These are phyloP conservation scores for Cydonia oblonga DNA, from an alignment of 331 rosid genomes.

Conservation along the genomic window DNA sequence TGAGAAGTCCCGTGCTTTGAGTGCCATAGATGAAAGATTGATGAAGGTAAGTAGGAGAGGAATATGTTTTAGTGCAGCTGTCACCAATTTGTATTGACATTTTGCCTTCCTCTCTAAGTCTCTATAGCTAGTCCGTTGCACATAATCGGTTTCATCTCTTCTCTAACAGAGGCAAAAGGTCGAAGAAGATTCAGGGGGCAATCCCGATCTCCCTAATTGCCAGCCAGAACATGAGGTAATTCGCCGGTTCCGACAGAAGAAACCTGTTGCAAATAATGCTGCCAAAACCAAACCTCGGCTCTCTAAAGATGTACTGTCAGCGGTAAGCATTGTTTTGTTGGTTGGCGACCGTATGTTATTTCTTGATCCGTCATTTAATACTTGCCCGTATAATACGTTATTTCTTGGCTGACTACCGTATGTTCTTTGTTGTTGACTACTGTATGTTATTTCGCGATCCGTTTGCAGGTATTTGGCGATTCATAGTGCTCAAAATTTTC, in stretches of 20 bases:
- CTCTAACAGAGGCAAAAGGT: conserved; percentile 61
- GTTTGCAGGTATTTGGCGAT: conserved; percentile 65
- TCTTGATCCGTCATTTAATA: not conserved
- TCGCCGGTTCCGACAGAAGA: conserved; percentile 59
- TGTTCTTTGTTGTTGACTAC: not conserved
- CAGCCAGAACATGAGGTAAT: conserved; percentile 28
- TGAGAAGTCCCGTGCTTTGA: conserved; percentile 61
- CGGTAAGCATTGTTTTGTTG: conserved; percentile 33
- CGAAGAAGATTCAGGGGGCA: conserved; percentile 23
- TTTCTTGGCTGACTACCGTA: not conserved
- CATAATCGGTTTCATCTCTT: conserved; percentile 16
- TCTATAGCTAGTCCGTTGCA: no score
- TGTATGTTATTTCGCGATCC: not conserved
- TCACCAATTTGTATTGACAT: not conserved
- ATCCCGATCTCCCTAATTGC: conserved; percentile 8
- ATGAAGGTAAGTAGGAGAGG: conserved; percentile 44
- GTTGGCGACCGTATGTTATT: not conserved
- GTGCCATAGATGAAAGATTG: conserved; percentile 58
- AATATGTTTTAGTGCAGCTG: not conserved
- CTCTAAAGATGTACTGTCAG: conserved; percentile 46
- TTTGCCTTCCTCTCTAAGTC: not conserved
- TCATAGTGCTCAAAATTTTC: conserved; percentile 9
- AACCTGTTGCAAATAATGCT: conserved; percentile 33
- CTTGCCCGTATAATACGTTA: not conserved
- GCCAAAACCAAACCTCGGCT: conserved; percentile 30